Percentiles rank a stretch among this genome's conserved stretches.
phyloP scores from a whole-genome alignment of 306 rosid genomes.

The Geum urbanum region DNA sequence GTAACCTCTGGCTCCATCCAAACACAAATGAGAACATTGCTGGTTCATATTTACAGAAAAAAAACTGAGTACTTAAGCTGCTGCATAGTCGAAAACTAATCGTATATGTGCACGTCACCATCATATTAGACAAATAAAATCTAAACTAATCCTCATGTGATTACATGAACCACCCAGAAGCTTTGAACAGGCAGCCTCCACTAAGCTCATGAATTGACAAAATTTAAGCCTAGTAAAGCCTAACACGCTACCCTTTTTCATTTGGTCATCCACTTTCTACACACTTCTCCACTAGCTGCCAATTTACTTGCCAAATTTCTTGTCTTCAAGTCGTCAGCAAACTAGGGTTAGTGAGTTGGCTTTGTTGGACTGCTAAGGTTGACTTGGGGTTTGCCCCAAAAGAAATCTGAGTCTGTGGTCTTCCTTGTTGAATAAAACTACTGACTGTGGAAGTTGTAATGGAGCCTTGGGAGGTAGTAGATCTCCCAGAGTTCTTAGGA shows the following conservation, averaged over 20 bases:
- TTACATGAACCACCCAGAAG: slow-evolving; percentile 2
- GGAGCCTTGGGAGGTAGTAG: slow-evolving; percentile 28
- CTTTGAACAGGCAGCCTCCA: not conserved
- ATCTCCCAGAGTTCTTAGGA: slow-evolving; percentile 40
- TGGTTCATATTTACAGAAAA: slow-evolving; percentile 11
- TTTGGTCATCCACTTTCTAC: not conserved
- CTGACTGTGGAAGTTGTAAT: slow-evolving; percentile 29
- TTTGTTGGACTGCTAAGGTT: slow-evolving; percentile 28
- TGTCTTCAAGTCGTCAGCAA: slow-evolving; percentile 1
- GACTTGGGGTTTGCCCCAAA: slow-evolving; percentile 50
- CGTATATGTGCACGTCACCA: slow-evolving; percentile 5
- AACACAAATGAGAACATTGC: not conserved
- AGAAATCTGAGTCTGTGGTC: slow-evolving; percentile 55
- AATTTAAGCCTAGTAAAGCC: not conserved
- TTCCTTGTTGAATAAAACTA: slow-evolving; percentile 40
- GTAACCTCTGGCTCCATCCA: slow-evolving; percentile 6
- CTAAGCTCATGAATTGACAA: not conserved
- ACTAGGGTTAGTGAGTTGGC: slow-evolving; percentile 34
- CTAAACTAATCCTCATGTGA: not conserved
- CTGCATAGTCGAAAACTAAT: not conserved
- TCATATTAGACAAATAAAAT: slow-evolving; percentile 4
- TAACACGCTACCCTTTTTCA: not conserved
- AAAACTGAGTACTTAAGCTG: not conserved
- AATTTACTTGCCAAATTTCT: not conserved
- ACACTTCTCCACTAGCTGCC: slow-evolving; percentile 3